phyloP scores from a whole-genome alignment of 176 grass and related monocot genomes.

The Oryza meyeriana region DNA sequence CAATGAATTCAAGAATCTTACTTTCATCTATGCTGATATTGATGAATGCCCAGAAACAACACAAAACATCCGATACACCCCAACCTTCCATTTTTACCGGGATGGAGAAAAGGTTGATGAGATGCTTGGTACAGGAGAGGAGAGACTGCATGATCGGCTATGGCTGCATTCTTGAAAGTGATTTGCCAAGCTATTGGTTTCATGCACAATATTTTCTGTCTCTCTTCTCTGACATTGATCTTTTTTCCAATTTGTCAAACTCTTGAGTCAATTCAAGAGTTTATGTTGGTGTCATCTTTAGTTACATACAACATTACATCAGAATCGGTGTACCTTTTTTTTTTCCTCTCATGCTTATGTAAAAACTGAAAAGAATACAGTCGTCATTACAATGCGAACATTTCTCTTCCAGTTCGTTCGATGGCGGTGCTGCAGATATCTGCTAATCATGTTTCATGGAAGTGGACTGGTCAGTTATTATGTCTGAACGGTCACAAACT shows the following conservation, averaged over 20 bases:
- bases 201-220: not conserved
- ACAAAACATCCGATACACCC: conserved; percentile 76
- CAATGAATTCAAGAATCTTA: conserved; percentile 81
- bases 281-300: not conserved
- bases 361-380: not conserved
- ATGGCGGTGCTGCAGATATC: not conserved
- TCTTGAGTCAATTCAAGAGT: not conserved
- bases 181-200: not conserved
- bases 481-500: not conserved
- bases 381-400: not conserved
- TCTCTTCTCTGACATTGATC: not conserved
- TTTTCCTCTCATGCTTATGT: not conserved
- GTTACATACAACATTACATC: not conserved
- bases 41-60: conserved; percentile 91
- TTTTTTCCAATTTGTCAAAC: not conserved
- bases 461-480: not conserved
- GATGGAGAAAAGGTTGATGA: conserved; percentile 87
- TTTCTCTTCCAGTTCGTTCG: not conserved
- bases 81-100: conserved; percentile 81
- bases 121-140: conserved; percentile 82
- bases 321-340: not conserved
- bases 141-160: conserved; percentile 76
- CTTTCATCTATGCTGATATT: conserved; percentile 83
- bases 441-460: not conserved
- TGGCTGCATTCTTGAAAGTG: conserved; percentile 79